Conservation (phyloP, 768 basidiomycete species). For the Kwoniella sp. region DNA sequence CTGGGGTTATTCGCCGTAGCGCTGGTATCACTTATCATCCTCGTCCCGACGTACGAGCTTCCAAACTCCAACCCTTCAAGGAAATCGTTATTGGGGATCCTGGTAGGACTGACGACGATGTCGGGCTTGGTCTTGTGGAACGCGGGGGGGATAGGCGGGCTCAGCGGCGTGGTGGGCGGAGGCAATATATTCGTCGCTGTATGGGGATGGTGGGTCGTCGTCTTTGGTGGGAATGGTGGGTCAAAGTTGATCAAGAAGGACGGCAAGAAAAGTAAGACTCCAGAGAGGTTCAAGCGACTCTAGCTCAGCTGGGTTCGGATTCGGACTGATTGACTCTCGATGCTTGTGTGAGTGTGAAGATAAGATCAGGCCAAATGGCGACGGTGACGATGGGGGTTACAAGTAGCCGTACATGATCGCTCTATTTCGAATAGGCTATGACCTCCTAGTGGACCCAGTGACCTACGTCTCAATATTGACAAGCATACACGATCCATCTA, state of each 20-base stretch:
- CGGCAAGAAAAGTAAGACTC: constrained; percentile 28
- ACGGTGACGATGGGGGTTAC: no score
- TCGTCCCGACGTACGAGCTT: constrained; percentile 36
- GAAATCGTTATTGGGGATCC: constrained; percentile 38
- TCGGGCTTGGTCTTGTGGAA: constrained; percentile 40
- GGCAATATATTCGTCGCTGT: constrained; percentile 45
- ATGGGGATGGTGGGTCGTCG: constrained; percentile 56
- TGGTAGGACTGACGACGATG: constrained; percentile 41
- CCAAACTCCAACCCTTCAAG: constrained; percentile 37
- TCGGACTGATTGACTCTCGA: no score
- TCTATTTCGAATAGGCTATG: no score
- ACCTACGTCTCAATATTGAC: no score
- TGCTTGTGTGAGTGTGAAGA: no score
- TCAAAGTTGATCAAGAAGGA: constrained; percentile 19
- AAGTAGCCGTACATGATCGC: no score
- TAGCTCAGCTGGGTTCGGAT: no score
- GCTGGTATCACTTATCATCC: constrained; percentile 37
- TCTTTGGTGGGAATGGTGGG: constrained; percentile 43
- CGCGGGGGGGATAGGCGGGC: constrained; percentile 35
- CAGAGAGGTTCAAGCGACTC: constrained; percentile 38
- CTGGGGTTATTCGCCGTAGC: constrained; percentile 32
- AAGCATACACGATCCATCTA: no score
- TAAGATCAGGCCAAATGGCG: no score
- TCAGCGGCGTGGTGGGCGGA: constrained; percentile 38
- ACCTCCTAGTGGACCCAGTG: no score